Conservation (phyloP, 768 basidiomycete species). For the Rhodotorula babjevae region DNA sequence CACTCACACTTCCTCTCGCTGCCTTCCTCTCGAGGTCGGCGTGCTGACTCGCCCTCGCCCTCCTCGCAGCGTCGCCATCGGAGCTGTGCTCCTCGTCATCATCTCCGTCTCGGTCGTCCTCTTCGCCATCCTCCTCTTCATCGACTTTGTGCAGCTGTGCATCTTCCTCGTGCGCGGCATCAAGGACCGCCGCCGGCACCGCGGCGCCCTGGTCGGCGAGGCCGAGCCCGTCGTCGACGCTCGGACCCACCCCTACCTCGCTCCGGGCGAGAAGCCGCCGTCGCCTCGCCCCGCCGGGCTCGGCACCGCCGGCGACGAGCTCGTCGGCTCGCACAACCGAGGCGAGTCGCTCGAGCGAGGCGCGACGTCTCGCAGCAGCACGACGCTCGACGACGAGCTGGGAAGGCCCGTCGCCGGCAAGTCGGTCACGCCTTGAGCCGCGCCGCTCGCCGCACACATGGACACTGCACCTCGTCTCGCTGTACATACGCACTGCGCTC, state of each 20-base stretch:
- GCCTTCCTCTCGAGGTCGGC: background rate
- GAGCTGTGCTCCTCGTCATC: conserved; percentile 33
- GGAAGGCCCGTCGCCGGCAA: background rate
- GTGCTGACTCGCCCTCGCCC: background rate
- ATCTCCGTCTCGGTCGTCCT: conserved; percentile 26
- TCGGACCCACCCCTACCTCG: too few species aligned
- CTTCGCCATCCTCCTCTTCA: conserved; percentile 34
- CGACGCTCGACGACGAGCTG: background rate
- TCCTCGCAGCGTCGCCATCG: conserved; percentile 27
- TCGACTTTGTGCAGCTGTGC: conserved; percentile 33
- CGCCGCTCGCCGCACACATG: background rate
- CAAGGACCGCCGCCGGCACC: conserved; percentile 7
- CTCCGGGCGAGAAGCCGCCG: background rate
- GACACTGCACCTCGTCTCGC: background rate
- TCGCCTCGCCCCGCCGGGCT: background rate
- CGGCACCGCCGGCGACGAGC: background rate
- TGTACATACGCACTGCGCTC: background rate
- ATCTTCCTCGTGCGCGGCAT: conserved; percentile 31
- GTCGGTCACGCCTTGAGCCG: background rate
- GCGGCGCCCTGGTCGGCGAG: background rate
- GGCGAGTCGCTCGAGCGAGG: background rate
- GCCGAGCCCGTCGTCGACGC: too few species aligned
- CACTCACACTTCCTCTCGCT: background rate
- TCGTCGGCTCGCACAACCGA: background rate
- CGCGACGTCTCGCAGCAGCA: background rate